These are phyloP conservation scores for Prunus yedoensis DNA, from an alignment of 331 rosid species.

Conservation along the genomic window DNA sequence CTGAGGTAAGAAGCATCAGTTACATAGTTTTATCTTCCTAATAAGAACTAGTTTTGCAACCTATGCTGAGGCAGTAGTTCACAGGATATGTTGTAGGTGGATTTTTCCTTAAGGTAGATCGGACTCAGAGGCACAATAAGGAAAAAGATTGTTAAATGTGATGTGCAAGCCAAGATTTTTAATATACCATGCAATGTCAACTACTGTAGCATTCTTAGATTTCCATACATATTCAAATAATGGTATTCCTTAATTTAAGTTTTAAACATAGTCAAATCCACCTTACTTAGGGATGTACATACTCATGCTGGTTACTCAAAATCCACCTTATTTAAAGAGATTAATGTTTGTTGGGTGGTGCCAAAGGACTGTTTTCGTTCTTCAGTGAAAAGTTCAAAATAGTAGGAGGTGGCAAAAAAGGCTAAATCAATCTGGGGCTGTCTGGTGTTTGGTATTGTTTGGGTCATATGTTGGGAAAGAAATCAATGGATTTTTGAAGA, in stretches of 20 bases:
- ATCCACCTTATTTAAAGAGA: too few species aligned
- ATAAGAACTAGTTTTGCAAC: neutral
- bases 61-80: constrained; percentile 1
- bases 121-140: neutral
- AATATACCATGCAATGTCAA: neutral
- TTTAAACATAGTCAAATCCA: neutral
- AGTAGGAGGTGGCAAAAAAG: too few species aligned
- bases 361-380: too few species aligned
- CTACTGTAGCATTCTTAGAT: neutral
- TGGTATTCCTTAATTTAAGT: neutral
- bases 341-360: too few species aligned
- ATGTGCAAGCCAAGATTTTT: neutral
- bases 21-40: neutral
- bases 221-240: neutral
- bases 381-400: too few species aligned
- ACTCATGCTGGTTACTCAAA: neutral
- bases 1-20: constrained; percentile 50
- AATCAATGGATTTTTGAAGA: too few species aligned
- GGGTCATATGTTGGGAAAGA: too few species aligned
- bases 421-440: too few species aligned
- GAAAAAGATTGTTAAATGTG: constrained; percentile 6
- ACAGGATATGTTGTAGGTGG: constrained; percentile 18
- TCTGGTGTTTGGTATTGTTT: too few species aligned
- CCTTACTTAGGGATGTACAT: neutral
- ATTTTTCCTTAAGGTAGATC: constrained; percentile 15